Evolutionary conservation across 1,139 yeast species (phyloP).

Genomic region (Pichia sp.): DNA sequence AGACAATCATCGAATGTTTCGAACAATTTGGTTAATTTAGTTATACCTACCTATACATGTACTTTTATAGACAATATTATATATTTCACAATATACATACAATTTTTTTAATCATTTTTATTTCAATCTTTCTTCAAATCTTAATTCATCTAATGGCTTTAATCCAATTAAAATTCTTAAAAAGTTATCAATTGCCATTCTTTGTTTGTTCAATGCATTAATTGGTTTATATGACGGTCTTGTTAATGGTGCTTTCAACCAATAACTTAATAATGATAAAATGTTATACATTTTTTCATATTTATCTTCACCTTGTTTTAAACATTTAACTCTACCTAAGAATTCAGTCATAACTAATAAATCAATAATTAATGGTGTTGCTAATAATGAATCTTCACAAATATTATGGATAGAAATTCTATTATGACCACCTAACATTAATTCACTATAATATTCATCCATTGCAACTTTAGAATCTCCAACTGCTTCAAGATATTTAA

Average conservation of each 20-base stretch:
- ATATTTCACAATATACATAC: background rate
- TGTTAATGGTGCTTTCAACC: slow-evolving; percentile 95
- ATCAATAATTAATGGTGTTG: slow-evolving; percentile 91
- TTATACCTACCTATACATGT: background rate
- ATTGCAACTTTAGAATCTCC: slow-evolving; percentile 97
- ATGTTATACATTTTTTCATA: slow-evolving; percentile 77
- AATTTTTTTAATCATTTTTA: slow-evolving; percentile 22
- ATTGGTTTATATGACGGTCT: slow-evolving; percentile 88
- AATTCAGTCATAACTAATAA: slow-evolving; percentile 87
- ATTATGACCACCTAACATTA: slow-evolving; percentile 97
- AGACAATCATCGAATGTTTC: slow-evolving; percentile 60
- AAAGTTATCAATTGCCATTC: slow-evolving; percentile 86
- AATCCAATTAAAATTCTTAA: slow-evolving; percentile 85
- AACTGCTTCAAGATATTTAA: slow-evolving; percentile 89
- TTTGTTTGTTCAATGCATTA: slow-evolving; percentile 92
- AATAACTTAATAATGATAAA: slow-evolving; percentile 80
- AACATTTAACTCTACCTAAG: slow-evolving; percentile 78
- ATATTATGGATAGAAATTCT: slow-evolving; percentile 90
- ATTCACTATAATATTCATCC: slow-evolving; percentile 96
- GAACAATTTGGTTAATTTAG: slow-evolving; percentile 45
- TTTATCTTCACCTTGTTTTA: slow-evolving; percentile 38
- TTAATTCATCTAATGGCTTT: slow-evolving; percentile 83
- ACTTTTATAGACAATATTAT: background rate
- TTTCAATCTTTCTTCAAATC: slow-evolving; percentile 84
- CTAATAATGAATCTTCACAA: slow-evolving; percentile 92